Conservation (phyloP, 352 stramenopile genomes). For the Pythium dissimile region DNA sequence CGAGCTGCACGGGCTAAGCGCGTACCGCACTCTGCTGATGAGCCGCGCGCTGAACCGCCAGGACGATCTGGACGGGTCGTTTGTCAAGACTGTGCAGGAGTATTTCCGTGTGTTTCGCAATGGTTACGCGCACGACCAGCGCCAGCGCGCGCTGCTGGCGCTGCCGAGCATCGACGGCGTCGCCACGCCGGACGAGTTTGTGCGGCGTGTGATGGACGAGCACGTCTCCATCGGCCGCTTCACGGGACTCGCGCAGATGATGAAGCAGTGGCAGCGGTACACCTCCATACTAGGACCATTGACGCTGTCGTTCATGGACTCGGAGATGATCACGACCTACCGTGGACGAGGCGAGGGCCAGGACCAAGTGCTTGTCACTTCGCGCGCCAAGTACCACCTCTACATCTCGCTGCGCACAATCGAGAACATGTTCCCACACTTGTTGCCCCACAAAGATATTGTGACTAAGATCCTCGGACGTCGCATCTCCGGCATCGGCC, state of each 20-base stretch:
- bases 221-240: slow-evolving; percentile 42
- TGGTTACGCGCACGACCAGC: slow-evolving; percentile 28
- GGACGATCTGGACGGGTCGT: slow-evolving; percentile 42
- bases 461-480: slow-evolving; percentile 29
- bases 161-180: neutral
- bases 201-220: slow-evolving; percentile 44
- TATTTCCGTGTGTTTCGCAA: slow-evolving; percentile 59
- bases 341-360: neutral
- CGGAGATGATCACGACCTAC: slow-evolving; percentile 2
- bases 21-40: slow-evolving; percentile 31
- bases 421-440: slow-evolving; percentile 48
- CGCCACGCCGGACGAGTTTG: slow-evolving; percentile 25
- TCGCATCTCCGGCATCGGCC: slow-evolving; percentile 26
- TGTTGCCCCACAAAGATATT: slow-evolving; percentile 27
- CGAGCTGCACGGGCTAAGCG: slow-evolving; percentile 34
- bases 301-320: slow-evolving; percentile 31
- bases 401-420: slow-evolving; percentile 42
- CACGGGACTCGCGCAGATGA: slow-evolving; percentile 35
- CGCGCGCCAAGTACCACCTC: slow-evolving; percentile 36
- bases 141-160: neutral
- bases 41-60: slow-evolving; percentile 33
- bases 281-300: slow-evolving; percentile 23
- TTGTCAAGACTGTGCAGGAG: slow-evolving; percentile 42
- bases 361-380: slow-evolving; percentile 31
- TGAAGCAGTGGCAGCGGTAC: slow-evolving; percentile 52